Percentiles rank a stretch among this genome's conserved stretches.
phyloP scores from a whole-genome alignment of 352 stramenopile species.

The Phytophthora sp. region DNA sequence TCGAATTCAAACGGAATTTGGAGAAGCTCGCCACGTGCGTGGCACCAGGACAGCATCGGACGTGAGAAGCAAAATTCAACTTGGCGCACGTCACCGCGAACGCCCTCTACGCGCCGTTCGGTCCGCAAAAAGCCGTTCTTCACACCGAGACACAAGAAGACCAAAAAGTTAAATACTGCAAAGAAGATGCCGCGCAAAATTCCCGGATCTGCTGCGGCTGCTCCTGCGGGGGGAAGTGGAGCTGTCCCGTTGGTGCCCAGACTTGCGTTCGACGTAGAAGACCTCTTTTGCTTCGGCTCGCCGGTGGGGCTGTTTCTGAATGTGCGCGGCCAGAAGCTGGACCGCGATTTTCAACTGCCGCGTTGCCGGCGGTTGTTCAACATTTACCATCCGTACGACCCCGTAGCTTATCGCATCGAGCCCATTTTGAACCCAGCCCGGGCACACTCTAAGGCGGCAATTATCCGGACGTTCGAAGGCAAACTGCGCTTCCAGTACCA shows the following conservation, averaged over 20 bases:
- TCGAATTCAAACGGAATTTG: slow-evolving; percentile 16
- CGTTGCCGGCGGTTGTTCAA: slow-evolving; percentile 92
- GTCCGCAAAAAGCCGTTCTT: slow-evolving; percentile 10
- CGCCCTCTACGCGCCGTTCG: slow-evolving; percentile 5
- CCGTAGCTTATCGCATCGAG: slow-evolving; percentile 96
- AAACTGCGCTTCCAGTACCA: slow-evolving; percentile 88
- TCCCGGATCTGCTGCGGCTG: slow-evolving; percentile 9
- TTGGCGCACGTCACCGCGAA: slow-evolving; percentile 6
- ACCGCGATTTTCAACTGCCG: slow-evolving; percentile 71
- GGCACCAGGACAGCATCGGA: background rate
- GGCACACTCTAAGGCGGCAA: slow-evolving; percentile 81
- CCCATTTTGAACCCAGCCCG: slow-evolving; percentile 88
- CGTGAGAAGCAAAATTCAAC: slow-evolving; percentile 9
- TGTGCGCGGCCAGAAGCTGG: slow-evolving; percentile 86
- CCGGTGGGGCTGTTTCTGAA: slow-evolving; percentile 93
- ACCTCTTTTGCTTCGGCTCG: slow-evolving; percentile 91
- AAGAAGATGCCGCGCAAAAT: slow-evolving; percentile 31
- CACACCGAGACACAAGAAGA: slow-evolving; percentile 30
- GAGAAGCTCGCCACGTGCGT: slow-evolving; percentile 21
- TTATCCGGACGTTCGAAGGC: slow-evolving; percentile 87
- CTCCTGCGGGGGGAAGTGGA: slow-evolving; percentile 6
- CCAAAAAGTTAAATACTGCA: slow-evolving; percentile 12
- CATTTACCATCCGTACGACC: slow-evolving; percentile 95
- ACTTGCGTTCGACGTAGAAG: slow-evolving; percentile 81
- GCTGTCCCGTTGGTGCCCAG: slow-evolving; percentile 50